phyloP scores from a whole-genome alignment of 257 asterid species.

The Asclepias syriaca region DNA sequence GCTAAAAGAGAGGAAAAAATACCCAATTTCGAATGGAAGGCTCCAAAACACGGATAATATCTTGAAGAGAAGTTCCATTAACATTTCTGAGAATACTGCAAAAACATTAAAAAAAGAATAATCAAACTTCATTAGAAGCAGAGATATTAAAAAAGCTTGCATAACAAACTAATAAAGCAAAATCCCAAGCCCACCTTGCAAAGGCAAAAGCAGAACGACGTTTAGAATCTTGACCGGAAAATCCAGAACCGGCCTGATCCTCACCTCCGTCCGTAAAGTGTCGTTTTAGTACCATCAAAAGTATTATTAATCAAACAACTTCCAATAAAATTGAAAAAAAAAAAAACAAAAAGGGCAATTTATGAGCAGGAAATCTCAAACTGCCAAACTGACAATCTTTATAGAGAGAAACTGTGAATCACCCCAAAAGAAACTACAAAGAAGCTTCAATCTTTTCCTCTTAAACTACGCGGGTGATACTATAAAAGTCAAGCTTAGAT shows the following conservation, averaged over 20 bases:
- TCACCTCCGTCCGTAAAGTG: constrained; percentile 39
- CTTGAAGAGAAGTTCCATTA: constrained; percentile 39
- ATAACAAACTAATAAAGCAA: not conserved
- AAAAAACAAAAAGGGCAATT: not conserved
- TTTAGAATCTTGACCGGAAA: constrained; percentile 30
- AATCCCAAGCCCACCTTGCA: constrained; percentile 26
- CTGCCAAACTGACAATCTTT: constrained; percentile 23
- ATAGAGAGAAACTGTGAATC: constrained; percentile 15
- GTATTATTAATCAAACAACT: not conserved
- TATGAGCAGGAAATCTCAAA: constrained; percentile 30
- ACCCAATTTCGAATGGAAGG: constrained; percentile 57
- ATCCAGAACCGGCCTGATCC: constrained; percentile 51
- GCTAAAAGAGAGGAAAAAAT: constrained; percentile 20
- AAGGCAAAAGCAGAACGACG: constrained; percentile 31
- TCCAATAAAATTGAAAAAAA: not conserved
- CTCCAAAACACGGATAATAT: constrained; percentile 43
- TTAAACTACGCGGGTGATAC: constrained; percentile 25
- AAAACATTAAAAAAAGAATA: not conserved
- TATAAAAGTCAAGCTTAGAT: constrained; percentile 42
- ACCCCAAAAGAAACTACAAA: constrained; percentile 37
- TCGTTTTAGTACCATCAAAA: constrained; percentile 66
- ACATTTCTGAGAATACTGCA: constrained; percentile 44
- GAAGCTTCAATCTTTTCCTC: constrained; percentile 44
- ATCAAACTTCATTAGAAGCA: not conserved
- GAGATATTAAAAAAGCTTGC: not conserved